These are phyloP conservation scores for Amanita fuliginea DNA, from an alignment of 768 basidiomycete species.

Conservation along the genomic window DNA sequence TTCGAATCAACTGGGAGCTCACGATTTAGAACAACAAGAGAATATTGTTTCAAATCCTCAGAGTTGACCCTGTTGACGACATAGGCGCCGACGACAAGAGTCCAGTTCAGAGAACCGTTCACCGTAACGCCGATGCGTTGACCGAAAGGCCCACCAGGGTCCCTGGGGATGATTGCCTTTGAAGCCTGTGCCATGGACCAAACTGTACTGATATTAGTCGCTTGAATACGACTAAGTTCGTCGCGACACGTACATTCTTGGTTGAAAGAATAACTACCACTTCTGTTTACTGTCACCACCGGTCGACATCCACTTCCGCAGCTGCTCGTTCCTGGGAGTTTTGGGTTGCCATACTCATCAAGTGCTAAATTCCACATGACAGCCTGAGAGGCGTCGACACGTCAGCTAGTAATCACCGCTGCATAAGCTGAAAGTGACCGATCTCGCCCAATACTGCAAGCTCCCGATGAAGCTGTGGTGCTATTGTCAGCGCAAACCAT, in stretches of 20 bases:
- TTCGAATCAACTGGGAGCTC: slow-evolving; percentile 8
- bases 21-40: slow-evolving; percentile 69
- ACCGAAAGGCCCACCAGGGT: slow-evolving; percentile 56
- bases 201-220: slow-evolving; percentile 23
- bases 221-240: neutral
- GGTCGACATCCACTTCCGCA: slow-evolving; percentile 59
- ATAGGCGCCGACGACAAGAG: slow-evolving; percentile 54
- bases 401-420: too few species aligned
- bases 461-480: slow-evolving; percentile 5
- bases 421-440: neutral
- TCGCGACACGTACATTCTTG: slow-evolving; percentile 25
- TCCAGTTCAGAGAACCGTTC: slow-evolving; percentile 43
- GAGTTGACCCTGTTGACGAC: slow-evolving; percentile 44
- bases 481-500: neutral
- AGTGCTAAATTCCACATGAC: too few species aligned
- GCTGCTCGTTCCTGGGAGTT: slow-evolving; percentile 50
- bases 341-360: slow-evolving; percentile 47
- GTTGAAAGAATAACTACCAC: slow-evolving; percentile 53
- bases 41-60: slow-evolving; percentile 52
- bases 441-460: slow-evolving; percentile 1
- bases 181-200: slow-evolving; percentile 69
- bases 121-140: slow-evolving; percentile 57
- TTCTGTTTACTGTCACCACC: slow-evolving; percentile 54
- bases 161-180: slow-evolving; percentile 62
- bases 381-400: too few species aligned